These are phyloP conservation scores for Botrytis paeoniae DNA, from an alignment of 2,329 filamentous ascomycete genomes.

Conservation along the genomic window DNA sequence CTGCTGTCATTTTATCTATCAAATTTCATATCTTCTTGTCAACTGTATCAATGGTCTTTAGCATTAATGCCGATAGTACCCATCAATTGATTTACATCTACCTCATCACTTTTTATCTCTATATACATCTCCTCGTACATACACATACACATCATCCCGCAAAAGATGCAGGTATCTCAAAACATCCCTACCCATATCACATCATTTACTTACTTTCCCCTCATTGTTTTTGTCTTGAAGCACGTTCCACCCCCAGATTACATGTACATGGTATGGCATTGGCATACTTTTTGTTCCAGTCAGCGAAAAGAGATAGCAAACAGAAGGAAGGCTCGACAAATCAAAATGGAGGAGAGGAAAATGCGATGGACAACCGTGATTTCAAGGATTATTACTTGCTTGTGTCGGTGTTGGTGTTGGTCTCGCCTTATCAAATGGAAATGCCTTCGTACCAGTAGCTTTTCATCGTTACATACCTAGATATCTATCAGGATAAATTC, in stretches of 20 bases:
- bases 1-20: not conserved
- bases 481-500: not conserved
- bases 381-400: conserved; percentile 3
- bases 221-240: conserved; percentile 14
- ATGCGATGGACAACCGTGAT: not conserved
- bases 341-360: not conserved
- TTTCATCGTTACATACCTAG: too few relatives aligned
- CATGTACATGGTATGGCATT: not conserved
- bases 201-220: conserved; percentile 12
- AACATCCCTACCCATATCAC: not conserved
- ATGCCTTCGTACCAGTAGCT: too few relatives aligned
- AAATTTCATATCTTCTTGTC: not conserved
- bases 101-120: not conserved
- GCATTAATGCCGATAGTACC: not conserved
- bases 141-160: not conserved
- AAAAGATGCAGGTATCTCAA: not conserved
- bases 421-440: too few relatives aligned
- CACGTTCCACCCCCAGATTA: conserved; percentile 14
- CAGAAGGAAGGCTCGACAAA: not conserved
- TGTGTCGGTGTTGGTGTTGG: not conserved
- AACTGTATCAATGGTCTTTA: not conserved
- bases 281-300: not conserved
- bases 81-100: not conserved
- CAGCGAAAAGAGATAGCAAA: not conserved
- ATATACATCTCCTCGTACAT: not conserved